Evolutionary conservation across 306 rosid genomes (phyloP), one percentile per base, ranked within the genome.

Genomic region (Morella rubra): DNA sequence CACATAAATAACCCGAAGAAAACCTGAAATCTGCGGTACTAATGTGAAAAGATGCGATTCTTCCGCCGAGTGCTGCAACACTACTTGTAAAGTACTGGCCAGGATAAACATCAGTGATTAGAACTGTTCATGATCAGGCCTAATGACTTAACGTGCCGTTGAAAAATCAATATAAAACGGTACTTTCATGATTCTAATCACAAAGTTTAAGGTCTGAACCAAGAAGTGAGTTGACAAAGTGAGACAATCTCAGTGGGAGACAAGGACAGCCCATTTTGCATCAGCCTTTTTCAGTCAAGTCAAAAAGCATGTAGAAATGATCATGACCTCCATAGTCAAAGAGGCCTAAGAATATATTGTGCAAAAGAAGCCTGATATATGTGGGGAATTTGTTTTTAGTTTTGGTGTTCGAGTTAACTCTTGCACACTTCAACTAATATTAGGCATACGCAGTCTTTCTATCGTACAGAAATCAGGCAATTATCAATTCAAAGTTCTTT

Each of bases 211-310:
- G 1, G 32, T 13, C 6, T 15, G 85, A 76, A 81, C 53, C 5
- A 71, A 73, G n/a, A 10, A 32, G 84, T n/a, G 68, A 44, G 81
- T 81, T 83, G 84, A 81, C 83, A 67, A 71, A 81, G 79, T 67
- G 73, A 79, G 10, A 67, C 68, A 55, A 51, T 40, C n/a, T 60
- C 41, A 80, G 88, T 87, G 91, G 91, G 87, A 87, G 84, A 85
- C 89, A 83, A 44, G 18, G 72, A 83, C 86, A 81, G 61, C 84
- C 69, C 82, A 87, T 78, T 65, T 82, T n/a, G 86, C 77, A 53
- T 74, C 77, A 51, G 15, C 40, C 83, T 82, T 80, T 82, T 73
- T 72, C 89, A n/a, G 75, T 1, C 84, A 83, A 81, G 84, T 82
- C 83, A 80, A 83, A 87, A 85, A 73, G 84, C 81, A 27, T 22